phyloP scores from a whole-genome alignment of 2,329 filamentous ascomycete species.

The Thielaviopsis musarum region DNA sequence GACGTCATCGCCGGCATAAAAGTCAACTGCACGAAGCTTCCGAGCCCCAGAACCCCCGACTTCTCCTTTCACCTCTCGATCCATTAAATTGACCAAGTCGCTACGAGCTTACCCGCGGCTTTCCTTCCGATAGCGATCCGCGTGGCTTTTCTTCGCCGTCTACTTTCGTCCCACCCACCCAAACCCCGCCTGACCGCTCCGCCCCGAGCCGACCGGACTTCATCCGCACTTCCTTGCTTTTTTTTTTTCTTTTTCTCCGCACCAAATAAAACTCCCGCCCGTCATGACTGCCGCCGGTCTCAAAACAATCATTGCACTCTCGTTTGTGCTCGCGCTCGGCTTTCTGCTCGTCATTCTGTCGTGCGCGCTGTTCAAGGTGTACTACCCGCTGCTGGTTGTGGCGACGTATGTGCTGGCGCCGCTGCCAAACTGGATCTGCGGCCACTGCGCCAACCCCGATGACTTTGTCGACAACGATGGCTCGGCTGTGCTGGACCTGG shows the following conservation, averaged over 20 bases:
- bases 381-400: constrained; percentile 88
- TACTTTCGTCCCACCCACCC: background rate
- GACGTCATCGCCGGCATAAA: background rate
- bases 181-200: background rate
- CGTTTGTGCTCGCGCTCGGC: constrained; percentile 95
- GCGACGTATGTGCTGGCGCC: constrained; percentile 89
- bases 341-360: constrained; percentile 98
- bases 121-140: background rate
- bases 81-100: background rate
- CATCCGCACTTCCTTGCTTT: too few relatives aligned
- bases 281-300: constrained; percentile 66
- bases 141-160: background rate
- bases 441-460: constrained; percentile 75
- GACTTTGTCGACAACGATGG: constrained; percentile 82
- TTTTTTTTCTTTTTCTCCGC: too few relatives aligned
- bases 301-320: constrained; percentile 97
- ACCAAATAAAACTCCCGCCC: constrained; percentile 13
- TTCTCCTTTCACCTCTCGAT: background rate
- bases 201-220: background rate
- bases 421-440: constrained; percentile 90
- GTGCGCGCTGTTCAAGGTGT: constrained; percentile 85
- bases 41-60: background rate
- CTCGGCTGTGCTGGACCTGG: constrained; percentile 78
- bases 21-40: background rate
- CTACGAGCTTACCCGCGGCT: background rate